These are phyloP conservation scores for Nepenthes gracilis DNA, from an alignment of 148 eudicot genomes.

Conservation along the genomic window DNA sequence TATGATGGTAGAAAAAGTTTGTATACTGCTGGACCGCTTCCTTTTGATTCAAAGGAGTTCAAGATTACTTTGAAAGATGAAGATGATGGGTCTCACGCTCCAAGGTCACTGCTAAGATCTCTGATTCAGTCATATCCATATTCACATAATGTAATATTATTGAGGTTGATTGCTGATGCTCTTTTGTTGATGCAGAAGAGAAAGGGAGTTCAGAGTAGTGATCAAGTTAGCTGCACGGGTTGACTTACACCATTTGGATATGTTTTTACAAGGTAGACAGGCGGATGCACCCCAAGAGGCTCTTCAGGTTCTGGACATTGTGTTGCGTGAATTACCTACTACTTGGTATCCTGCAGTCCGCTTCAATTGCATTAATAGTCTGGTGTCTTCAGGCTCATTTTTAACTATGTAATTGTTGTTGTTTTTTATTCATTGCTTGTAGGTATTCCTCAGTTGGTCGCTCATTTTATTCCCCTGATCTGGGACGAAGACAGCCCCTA, in stretches of 20 bases:
- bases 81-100: conserved; percentile 17
- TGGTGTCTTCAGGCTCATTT: not conserved
- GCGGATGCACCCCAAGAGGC: conserved; percentile 37
- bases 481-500: conserved; percentile 26
- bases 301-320: conserved; percentile 41
- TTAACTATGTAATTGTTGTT: not conserved
- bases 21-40: conserved; percentile 35
- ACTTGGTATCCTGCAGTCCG: not conserved
- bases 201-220: conserved; percentile 28
- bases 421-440: not conserved
- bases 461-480: conserved; percentile 32
- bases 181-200: conserved; percentile 16
- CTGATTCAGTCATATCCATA: not conserved
- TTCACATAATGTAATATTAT: not conserved
- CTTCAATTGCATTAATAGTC: conserved; percentile 2
- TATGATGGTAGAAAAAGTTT: conserved; percentile 51
- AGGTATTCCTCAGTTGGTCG: conserved; percentile 32
- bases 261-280: conserved; percentile 22
- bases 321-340: conserved; percentile 12
- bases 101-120: not conserved
- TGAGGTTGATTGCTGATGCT: not conserved
- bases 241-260: conserved; percentile 19
- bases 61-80: conserved; percentile 26
- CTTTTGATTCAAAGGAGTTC: conserved; percentile 29
- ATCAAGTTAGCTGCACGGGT: conserved; percentile 32